Conservation (phyloP, 140 eudicot species). For the Anethum foeniculum region DNA sequence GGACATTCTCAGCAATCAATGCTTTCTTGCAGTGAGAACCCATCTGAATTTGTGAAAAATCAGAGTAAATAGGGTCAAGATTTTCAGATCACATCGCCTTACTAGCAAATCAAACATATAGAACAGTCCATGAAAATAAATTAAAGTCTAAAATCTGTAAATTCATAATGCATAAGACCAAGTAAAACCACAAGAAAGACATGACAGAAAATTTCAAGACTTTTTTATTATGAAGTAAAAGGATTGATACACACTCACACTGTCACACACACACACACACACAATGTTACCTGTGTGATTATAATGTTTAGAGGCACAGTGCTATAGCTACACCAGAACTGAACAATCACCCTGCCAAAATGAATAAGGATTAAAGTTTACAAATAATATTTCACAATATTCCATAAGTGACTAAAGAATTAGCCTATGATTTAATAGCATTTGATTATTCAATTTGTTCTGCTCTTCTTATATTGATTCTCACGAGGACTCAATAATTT, state of each 20-base stretch:
- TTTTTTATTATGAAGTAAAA: background rate
- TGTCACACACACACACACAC: background rate
- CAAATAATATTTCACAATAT: background rate
- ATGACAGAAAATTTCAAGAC: background rate
- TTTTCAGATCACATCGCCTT: background rate
- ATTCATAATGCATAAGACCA: background rate
- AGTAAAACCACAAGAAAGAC: background rate
- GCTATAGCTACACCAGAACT: constrained; percentile 98
- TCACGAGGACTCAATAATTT: background rate
- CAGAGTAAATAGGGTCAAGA: background rate
- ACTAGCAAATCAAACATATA: background rate
- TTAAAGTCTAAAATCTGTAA: background rate
- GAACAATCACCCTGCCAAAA: constrained; percentile 69
- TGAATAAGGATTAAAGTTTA: background rate
- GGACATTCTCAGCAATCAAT: constrained; percentile 82
- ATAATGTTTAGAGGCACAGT: constrained; percentile 85
- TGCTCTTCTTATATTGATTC: background rate
- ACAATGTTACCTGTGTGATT: constrained; percentile 51
- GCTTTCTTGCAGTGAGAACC: constrained; percentile 88
- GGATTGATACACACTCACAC: background rate
- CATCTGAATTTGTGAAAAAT: constrained; percentile 38
- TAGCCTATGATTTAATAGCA: background rate
- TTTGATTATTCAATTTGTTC: background rate
- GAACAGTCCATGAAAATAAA: background rate
- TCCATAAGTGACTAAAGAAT: background rate